Percentiles rank a stretch among this genome's conserved stretches.
Conservation (phyloP, 495 filamentous ascomycete species). For the Xylaria curta region DNA sequence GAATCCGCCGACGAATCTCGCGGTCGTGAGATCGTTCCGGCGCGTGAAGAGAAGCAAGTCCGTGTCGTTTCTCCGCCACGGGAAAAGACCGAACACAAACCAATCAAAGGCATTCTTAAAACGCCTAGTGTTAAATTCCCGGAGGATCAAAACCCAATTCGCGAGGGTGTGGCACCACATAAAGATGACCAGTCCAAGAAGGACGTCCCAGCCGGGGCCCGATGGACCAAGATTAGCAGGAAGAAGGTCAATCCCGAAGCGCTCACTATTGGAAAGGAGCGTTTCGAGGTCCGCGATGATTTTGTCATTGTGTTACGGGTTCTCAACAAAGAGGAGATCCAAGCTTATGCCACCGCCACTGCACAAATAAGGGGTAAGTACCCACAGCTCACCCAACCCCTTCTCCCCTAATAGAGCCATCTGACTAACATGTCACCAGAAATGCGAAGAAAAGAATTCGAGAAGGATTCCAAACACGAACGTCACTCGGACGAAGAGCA, state of each 20-base stretch:
- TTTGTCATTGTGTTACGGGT: slow-evolving; percentile 87
- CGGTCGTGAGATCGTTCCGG: slow-evolving; percentile 43
- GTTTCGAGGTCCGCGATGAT: slow-evolving; percentile 80
- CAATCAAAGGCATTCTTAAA: slow-evolving; percentile 76
- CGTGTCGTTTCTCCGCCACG: slow-evolving; percentile 63
- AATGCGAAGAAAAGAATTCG: slow-evolving; percentile 46
- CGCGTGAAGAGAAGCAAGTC: slow-evolving; percentile 45
- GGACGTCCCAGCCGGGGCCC: slow-evolving; percentile 75
- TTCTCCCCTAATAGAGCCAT: neutral
- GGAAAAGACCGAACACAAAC: slow-evolving; percentile 50
- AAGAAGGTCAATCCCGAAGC: slow-evolving; percentile 84
- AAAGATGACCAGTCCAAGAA: slow-evolving; percentile 76
- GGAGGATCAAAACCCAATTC: slow-evolving; percentile 75
- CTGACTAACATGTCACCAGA: slow-evolving; percentile 35
- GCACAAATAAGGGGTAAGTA: slow-evolving; percentile 74
- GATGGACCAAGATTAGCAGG: slow-evolving; percentile 90
- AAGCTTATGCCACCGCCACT: slow-evolving; percentile 76
- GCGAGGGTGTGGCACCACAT: slow-evolving; percentile 87
- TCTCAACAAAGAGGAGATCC: slow-evolving; percentile 80
- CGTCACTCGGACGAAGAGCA: slow-evolving; percentile 36
- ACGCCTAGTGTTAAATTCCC: slow-evolving; percentile 76
- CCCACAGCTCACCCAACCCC: neutral
- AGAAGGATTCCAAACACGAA: slow-evolving; percentile 37
- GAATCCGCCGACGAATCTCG: slow-evolving; percentile 46
- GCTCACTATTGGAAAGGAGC: slow-evolving; percentile 75